These are phyloP conservation scores for Glebionis coronaria DNA, from an alignment of 129 eudicot genomes.

Conservation along the genomic window DNA sequence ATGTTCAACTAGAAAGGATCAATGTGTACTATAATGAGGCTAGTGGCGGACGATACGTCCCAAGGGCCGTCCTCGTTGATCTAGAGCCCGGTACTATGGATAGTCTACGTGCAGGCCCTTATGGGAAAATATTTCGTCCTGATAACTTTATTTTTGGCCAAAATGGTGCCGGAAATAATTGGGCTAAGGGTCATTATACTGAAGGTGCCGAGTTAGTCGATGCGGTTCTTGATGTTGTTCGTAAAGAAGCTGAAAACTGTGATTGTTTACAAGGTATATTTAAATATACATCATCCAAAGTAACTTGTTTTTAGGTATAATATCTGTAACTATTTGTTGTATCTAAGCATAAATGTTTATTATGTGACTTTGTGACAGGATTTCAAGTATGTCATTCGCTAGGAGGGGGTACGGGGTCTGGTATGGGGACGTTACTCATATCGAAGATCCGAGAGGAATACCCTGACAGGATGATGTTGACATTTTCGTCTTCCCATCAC, in stretches of 20 bases:
- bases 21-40: constrained; percentile 86
- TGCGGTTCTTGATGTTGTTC: constrained; percentile 78
- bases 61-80: constrained; percentile 75
- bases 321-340: not conserved
- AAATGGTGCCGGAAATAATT: constrained; percentile 81
- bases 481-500: constrained; percentile 80
- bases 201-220: constrained; percentile 86
- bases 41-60: constrained; percentile 74
- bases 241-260: constrained; percentile 80
- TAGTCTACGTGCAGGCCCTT: constrained; percentile 64
- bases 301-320: not conserved
- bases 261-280: constrained; percentile 78
- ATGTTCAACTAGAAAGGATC: constrained; percentile 66
- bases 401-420: constrained; percentile 88
- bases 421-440: constrained; percentile 77
- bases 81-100: constrained; percentile 92
- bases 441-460: constrained; percentile 86
- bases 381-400: constrained; percentile 82
- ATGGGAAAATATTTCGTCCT: constrained; percentile 73
- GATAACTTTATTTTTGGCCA: constrained; percentile 83
- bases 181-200: constrained; percentile 86
- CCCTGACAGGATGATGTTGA: constrained; percentile 87
- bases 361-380: constrained; percentile 35
- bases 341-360: not conserved
- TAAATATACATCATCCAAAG: not conserved